Percentiles rank a stretch among this genome's conserved stretches.
phyloP scores from a whole-genome alignment of 2,329 filamentous ascomycete genomes.

The Aspergillus sp. region DNA sequence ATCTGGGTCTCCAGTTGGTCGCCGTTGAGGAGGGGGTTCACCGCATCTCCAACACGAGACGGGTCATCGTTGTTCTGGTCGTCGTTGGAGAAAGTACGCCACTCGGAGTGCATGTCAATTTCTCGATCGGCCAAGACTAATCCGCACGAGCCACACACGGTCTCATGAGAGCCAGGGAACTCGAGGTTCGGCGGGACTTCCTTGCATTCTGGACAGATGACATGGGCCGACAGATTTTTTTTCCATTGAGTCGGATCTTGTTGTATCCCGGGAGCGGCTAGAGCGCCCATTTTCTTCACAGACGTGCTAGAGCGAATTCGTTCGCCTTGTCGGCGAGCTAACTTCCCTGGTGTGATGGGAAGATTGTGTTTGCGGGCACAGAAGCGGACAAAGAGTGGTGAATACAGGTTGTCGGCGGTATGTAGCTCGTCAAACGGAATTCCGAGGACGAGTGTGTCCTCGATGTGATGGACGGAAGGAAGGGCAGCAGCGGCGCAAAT shows the following conservation, averaged over 20 bases:
- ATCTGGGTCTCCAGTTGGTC: slow-evolving; percentile 87
- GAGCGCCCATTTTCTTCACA: slow-evolving; percentile 33
- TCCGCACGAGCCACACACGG: slow-evolving; percentile 88
- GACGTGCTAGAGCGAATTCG: slow-evolving; percentile 30
- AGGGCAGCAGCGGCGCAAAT: slow-evolving; percentile 23
- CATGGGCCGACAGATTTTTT: slow-evolving; percentile 80
- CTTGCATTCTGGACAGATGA: slow-evolving; percentile 88
- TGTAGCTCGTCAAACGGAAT: slow-evolving; percentile 18
- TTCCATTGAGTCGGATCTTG: slow-evolving; percentile 56
- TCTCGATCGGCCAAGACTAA: slow-evolving; percentile 86
- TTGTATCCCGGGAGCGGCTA: slow-evolving; percentile 35
- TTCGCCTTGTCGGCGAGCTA: slow-evolving; percentile 42
- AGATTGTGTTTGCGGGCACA: slow-evolving; percentile 49
- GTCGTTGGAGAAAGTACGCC: slow-evolving; percentile 98
- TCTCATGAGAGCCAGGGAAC: slow-evolving; percentile 90
- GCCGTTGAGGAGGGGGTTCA: slow-evolving; percentile 85
- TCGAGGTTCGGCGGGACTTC: slow-evolving; percentile 88
- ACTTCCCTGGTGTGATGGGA: slow-evolving; percentile 40
- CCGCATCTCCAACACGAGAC: slow-evolving; percentile 93
- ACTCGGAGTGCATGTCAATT: slow-evolving; percentile 94
- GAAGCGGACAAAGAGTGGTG: slow-evolving; percentile 64
- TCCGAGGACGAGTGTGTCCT: slow-evolving; percentile 3
- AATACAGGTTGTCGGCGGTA: slow-evolving; percentile 65
- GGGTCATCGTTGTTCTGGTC: slow-evolving; percentile 96
- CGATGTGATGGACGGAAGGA: slow-evolving; percentile 14